Percentiles rank a stretch among this genome's conserved stretches.
These are phyloP conservation scores for Ceriops zippeliana DNA, from an alignment of 345 rosid species.

Conservation along the genomic window DNA sequence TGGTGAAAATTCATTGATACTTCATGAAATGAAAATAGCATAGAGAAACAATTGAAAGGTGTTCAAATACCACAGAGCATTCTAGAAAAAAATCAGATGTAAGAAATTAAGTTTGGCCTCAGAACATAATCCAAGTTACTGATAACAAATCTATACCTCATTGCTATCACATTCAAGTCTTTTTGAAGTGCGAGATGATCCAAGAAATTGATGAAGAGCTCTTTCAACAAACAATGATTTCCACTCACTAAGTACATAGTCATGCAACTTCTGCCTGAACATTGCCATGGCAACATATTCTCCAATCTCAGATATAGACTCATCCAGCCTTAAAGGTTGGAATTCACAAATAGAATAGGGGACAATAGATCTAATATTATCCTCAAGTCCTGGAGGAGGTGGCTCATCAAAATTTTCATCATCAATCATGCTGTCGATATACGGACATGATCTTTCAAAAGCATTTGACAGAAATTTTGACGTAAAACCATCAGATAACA, in stretches of 20 bases:
- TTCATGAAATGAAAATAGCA: not conserved
- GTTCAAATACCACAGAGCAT: not conserved
- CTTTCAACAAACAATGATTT: slow-evolving; percentile 40
- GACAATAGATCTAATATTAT: slow-evolving; percentile 19
- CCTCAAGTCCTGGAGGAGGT: slow-evolving; percentile 69
- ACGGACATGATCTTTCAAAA: slow-evolving; percentile 38
- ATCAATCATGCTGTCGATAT: slow-evolving; percentile 32
- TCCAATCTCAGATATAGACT: slow-evolving; percentile 42
- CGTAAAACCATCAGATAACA: slow-evolving; percentile 32
- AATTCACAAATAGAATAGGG: slow-evolving; percentile 39
- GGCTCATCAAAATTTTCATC: slow-evolving; percentile 47
- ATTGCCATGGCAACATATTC: slow-evolving; percentile 61
- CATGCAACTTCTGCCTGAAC: slow-evolving; percentile 81
- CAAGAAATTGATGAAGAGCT: slow-evolving; percentile 39
- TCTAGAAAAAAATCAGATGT: not conserved
- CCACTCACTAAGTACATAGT: slow-evolving; percentile 59
- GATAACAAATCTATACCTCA: slow-evolving; percentile 23
- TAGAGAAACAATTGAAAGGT: too few relatives aligned
- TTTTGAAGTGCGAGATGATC: slow-evolving; percentile 30
- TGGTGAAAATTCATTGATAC: slow-evolving; percentile 19
- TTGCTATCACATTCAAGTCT: slow-evolving; percentile 17
- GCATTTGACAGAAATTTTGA: slow-evolving; percentile 39
- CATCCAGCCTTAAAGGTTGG: slow-evolving; percentile 38
- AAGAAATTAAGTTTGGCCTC: not conserved
- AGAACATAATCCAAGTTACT: not conserved